Evolutionary conservation across 169 alveolate species (phyloP).

Genomic region (Plasmodium sp.): DNA sequence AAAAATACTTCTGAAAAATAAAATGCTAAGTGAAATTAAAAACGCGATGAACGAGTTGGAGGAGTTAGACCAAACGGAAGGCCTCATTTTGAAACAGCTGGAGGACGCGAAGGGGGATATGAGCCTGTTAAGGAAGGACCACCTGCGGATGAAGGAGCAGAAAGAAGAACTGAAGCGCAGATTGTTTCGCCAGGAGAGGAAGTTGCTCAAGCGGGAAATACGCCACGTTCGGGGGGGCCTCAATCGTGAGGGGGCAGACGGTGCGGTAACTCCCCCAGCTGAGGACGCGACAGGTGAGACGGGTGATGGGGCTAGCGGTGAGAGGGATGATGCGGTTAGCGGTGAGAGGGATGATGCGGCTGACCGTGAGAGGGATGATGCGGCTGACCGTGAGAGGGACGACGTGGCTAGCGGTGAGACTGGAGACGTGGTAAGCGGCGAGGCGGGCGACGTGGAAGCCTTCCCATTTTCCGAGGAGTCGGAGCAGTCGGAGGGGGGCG

Average conservation of each 20-base stretch:
- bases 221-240: background rate
- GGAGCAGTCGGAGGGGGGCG: slow-evolving; percentile 11
- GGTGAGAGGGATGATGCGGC: background rate
- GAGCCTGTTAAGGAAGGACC: slow-evolving; percentile 2
- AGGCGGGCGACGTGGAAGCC: background rate
- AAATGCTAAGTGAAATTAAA: slow-evolving; percentile 48
- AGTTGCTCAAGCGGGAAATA: slow-evolving; percentile 31
- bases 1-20: slow-evolving; percentile 36
- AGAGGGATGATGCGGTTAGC: background rate
- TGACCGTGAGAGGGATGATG: background rate
- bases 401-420: background rate
- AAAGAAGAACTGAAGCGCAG: slow-evolving; percentile 21
- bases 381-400: background rate
- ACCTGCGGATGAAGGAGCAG: slow-evolving; percentile 16
- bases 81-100: background rate
- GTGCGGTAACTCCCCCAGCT: background rate
- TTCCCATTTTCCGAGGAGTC: slow-evolving; percentile 51
- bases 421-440: background rate
- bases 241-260: background rate
- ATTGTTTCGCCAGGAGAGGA: slow-evolving; percentile 16
- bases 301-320: background rate
- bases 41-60: slow-evolving; percentile 34
- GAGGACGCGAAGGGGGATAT: slow-evolving; percentile 27
- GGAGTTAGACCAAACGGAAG: slow-evolving; percentile 28
- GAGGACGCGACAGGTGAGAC: background rate